Evolutionary conservation across 768 basidiomycete species (phyloP), one percentile per base, ranked within the genome.

Genomic region (Boletus speciosus): DNA sequence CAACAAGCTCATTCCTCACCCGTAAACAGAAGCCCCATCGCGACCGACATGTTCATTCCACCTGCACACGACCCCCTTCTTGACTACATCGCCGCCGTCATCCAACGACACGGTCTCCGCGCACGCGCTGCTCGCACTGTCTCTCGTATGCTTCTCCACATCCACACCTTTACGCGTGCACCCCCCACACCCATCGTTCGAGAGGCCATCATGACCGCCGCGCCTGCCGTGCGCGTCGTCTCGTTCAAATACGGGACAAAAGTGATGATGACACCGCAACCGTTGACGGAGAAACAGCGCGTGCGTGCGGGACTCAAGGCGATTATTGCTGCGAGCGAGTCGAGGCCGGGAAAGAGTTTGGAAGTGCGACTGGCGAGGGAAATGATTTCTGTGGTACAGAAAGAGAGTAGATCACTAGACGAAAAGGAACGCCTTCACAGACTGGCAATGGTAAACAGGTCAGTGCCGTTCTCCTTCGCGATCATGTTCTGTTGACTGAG

Each of bases 101-200:
- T 91, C 44, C 85, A 85, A 75, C 65, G 65, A 36, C 71, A 86
- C 65, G 92, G 92, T 32, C 77, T 83, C 52, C 81, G 85, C 53
- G 77, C 87, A 9, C 74, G 76, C 21, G 86, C 88, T 0, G 71
- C 81, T 1, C 78, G 77, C 32, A 73, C 74, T 39, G 78, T 84
- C 41, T 78, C 84, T 3, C 69, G 75, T n/a, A 85, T 81, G 60
- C 81, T 93, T n/a, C 69, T 83, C 16, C 76, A 85, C 63, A 81
- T 95, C 38, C 86, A 88, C 67, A 77, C 84, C 10, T 74, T 87
- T 54, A 95, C 92, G 15, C 79, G 85, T 50, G 80, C 83, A 7
- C 83, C 85, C n/a, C 88, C 93, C 0, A 74, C 93, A 34, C 90
- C 90, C 16, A 81, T 96, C 58, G 73, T 97, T 5, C 83, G 85